These are phyloP conservation scores for Entomortierella chlamydospora DNA, from an alignment of 192 early-diverging fungal genomes.

Conservation along the genomic window DNA sequence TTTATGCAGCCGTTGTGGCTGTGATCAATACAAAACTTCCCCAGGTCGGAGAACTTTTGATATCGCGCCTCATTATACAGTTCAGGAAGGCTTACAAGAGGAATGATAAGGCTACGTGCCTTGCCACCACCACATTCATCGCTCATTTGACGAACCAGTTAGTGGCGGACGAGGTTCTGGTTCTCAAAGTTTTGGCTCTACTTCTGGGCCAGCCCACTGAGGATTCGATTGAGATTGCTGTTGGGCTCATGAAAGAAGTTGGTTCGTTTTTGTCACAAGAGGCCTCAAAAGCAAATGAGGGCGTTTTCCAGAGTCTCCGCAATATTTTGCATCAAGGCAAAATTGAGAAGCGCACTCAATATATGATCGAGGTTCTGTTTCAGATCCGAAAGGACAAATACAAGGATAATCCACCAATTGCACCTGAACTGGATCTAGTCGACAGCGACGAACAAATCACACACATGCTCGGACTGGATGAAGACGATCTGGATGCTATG, in stretches of 20 bases:
- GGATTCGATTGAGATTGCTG: slow-evolving; percentile 96
- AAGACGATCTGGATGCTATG: slow-evolving; percentile 82
- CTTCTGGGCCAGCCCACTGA: slow-evolving; percentile 89
- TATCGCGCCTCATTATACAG: slow-evolving; percentile 86
- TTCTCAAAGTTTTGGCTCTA: slow-evolving; percentile 85
- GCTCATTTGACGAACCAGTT: slow-evolving; percentile 95
- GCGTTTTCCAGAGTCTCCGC: slow-evolving; percentile 92
- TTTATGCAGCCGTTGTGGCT: slow-evolving; percentile 89
- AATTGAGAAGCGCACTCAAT: slow-evolving; percentile 95
- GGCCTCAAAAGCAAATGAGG: slow-evolving; percentile 79
- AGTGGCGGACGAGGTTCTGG: slow-evolving; percentile 89
- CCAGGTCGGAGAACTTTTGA: slow-evolving; percentile 86
- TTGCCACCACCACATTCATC: slow-evolving; percentile 88
- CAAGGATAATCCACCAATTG: slow-evolving; percentile 86
- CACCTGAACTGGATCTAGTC: slow-evolving; percentile 87
- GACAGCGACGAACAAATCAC: slow-evolving; percentile 97
- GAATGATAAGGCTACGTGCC: slow-evolving; percentile 90
- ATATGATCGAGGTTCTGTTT: slow-evolving; percentile 98
- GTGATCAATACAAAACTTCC: slow-evolving; percentile 96
- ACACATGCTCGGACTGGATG: slow-evolving; percentile 85
- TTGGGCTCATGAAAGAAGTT: slow-evolving; percentile 91
- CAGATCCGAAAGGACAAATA: slow-evolving; percentile 95
- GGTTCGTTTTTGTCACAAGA: slow-evolving; percentile 88
- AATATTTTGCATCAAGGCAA: slow-evolving; percentile 93
- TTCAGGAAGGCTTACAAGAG: slow-evolving; percentile 92